A percentile compares a stretch with the other conserved stretches of the same genome.
These are phyloP conservation scores for Suillus occidentalis DNA, from an alignment of 768 basidiomycete genomes.

Conservation along the genomic window DNA sequence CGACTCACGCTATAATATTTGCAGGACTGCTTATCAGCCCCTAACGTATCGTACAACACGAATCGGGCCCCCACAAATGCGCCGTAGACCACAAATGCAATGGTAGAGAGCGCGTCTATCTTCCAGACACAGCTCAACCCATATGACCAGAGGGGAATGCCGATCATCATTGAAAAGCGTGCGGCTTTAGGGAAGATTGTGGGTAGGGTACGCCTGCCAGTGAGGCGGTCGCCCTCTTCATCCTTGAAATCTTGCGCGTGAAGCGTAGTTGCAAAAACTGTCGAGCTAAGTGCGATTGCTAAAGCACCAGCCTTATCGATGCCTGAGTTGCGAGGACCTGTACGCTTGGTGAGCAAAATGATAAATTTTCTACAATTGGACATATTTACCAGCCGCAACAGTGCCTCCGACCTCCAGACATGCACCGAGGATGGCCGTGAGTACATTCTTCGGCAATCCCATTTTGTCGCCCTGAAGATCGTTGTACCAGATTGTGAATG, in stretches of 20 bases:
- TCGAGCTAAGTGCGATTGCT: constrained; percentile 36
- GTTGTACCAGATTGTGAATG: constrained; percentile 37
- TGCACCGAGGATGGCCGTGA: constrained; percentile 39
- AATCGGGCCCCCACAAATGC: constrained; percentile 36
- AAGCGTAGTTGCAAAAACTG: constrained; percentile 45
- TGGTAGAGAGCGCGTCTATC: constrained; percentile 26
- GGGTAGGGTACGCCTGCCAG: constrained; percentile 44
- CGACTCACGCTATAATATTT: constrained; percentile 37
- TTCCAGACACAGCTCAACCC: constrained; percentile 37
- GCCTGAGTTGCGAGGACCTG: constrained; percentile 22
- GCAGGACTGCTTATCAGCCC: constrained; percentile 35
- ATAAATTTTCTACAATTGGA: neutral
- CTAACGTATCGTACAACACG: constrained; percentile 26
- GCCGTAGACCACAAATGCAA: constrained; percentile 32
- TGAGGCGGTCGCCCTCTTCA: constrained; percentile 38
- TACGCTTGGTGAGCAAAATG: constrained; percentile 16
- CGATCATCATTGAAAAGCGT: constrained; percentile 33
- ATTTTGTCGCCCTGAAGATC: constrained; percentile 38
- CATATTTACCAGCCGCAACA: constrained; percentile 35
- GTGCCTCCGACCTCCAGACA: constrained; percentile 39
- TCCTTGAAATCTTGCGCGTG: constrained; percentile 52
- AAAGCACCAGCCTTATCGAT: constrained; percentile 22
- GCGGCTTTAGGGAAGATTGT: constrained; percentile 42
- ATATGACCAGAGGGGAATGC: constrained; percentile 39
- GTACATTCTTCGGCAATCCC: constrained; percentile 38